Evolutionary conservation across 2,329 filamentous ascomycete species (phyloP).

Genomic region (Arthrinium puccinioides): DNA sequence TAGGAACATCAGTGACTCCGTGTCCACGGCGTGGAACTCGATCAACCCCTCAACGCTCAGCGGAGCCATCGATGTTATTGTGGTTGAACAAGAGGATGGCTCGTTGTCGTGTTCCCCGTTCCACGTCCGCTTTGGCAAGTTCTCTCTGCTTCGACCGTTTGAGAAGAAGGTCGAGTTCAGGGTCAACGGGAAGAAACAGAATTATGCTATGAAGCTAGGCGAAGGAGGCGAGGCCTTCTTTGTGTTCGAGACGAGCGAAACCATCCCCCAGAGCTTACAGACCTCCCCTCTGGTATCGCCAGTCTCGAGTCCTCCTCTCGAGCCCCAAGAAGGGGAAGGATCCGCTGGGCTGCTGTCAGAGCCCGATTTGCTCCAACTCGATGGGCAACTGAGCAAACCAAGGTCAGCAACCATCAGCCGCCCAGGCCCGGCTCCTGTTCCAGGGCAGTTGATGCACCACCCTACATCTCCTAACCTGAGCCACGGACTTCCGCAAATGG

Average conservation of each 20-base stretch:
- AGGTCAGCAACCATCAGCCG: conserved; percentile 18
- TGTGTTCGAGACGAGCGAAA: conserved; percentile 90
- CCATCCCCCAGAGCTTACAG: conserved; percentile 86
- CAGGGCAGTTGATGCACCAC: conserved; percentile 17
- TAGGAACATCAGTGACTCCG: conserved; percentile 85
- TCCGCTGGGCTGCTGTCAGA: conserved; percentile 56
- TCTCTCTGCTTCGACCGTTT: conserved; percentile 85
- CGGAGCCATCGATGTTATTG: conserved; percentile 97
- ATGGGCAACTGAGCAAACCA: conserved; percentile 33
- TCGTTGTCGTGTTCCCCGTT: conserved; percentile 87
- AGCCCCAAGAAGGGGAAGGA: conserved; percentile 28
- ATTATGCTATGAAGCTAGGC: conserved; percentile 96
- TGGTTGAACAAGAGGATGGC: conserved; percentile 94
- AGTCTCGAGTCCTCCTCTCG: conserved; percentile 70
- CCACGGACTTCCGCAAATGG: conserved; percentile 36
- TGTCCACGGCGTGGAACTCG: conserved; percentile 98
- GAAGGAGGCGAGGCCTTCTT: conserved; percentile 98
- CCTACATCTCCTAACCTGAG: conserved; percentile 45
- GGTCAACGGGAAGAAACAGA: conserved; percentile 86
- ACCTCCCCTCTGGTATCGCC: conserved; percentile 92
- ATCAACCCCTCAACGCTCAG: conserved; percentile 97
- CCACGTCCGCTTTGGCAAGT: conserved; percentile 98
- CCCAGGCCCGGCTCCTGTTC: conserved; percentile 5
- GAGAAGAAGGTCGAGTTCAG: conserved; percentile 99
- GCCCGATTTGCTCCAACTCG: conserved; percentile 62